phyloP scores from a whole-genome alignment of 495 filamentous ascomycete genomes.

The Penicillium lagena region DNA sequence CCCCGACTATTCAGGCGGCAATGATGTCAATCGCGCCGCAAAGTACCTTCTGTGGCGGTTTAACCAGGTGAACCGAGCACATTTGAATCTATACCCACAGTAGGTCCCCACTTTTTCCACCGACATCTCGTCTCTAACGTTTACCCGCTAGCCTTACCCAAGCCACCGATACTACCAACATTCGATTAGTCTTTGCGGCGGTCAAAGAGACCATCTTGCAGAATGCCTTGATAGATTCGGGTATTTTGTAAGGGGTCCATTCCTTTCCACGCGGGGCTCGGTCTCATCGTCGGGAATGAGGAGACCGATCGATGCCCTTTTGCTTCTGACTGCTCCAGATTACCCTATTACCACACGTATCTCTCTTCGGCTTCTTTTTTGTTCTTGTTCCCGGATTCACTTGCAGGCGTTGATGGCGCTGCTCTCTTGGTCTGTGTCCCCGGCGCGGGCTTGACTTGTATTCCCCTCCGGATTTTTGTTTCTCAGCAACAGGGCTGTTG shows the following conservation, averaged over 20 bases:
- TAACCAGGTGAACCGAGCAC: constrained; percentile 94
- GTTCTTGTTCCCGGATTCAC: constrained; percentile 13
- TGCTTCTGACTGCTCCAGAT: constrained; percentile 3
- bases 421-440: constrained; percentile 18
- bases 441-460: constrained; percentile 25
- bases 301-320: constrained; percentile 1
- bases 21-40: constrained; percentile 94
- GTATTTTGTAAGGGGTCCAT: constrained; percentile 60
- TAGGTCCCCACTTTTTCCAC: constrained; percentile 43
- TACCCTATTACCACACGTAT: constrained; percentile 12
- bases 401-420: constrained; percentile 31
- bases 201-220: constrained; percentile 99
- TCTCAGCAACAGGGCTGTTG: too few relatives aligned
- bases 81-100: constrained; percentile 97
- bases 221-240: constrained; percentile 95
- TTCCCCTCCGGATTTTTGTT: constrained; percentile 11
- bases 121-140: constrained; percentile 21
- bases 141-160: constrained; percentile 72
- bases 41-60: constrained; percentile 98
- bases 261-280: not conserved
- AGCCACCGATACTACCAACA: constrained; percentile 97
- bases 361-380: constrained; percentile 12
- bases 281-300: too few relatives aligned
- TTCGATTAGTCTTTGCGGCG: constrained; percentile 93
- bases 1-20: constrained; percentile 94